A percentile compares a stretch with the other conserved stretches of the same genome.
Conservation (phyloP, 2,329 filamentous ascomycete genomes). For the Hymenoscyphus repandus region DNA sequence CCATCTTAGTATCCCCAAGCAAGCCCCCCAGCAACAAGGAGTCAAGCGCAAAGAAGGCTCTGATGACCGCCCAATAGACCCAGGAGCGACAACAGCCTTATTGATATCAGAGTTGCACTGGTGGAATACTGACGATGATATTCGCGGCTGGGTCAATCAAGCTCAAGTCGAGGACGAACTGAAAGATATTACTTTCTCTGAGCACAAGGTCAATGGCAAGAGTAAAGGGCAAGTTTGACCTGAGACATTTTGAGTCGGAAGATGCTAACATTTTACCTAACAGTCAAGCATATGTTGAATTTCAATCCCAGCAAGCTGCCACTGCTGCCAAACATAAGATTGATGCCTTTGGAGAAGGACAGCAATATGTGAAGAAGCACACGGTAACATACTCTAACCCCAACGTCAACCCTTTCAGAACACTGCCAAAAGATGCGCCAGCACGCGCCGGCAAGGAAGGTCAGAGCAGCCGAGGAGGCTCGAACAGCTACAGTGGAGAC, state of each 20-base stretch:
- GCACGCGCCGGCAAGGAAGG: constrained; percentile 61
- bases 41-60: constrained; percentile 57
- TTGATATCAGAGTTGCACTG: constrained; percentile 88
- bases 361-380: constrained; percentile 56
- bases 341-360: constrained; percentile 54
- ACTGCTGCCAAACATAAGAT: constrained; percentile 80
- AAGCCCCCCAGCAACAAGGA: constrained; percentile 45
- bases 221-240: constrained; percentile 75
- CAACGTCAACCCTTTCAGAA: constrained; percentile 81
- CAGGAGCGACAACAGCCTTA: constrained; percentile 61
- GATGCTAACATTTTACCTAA: constrained; percentile 8
- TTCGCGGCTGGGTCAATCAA: constrained; percentile 78
- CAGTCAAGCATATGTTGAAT: constrained; percentile 76
- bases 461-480: constrained; percentile 46
- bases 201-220: constrained; percentile 98
- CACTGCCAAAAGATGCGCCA: constrained; percentile 81
- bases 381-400: constrained; percentile 71
- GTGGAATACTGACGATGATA: constrained; percentile 96
- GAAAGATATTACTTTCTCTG: constrained; percentile 91
- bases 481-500: constrained; percentile 47
- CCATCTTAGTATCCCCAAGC: constrained; percentile 31
- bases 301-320: constrained; percentile 75
- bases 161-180: constrained; percentile 80
- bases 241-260: background rate
- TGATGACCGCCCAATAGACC: constrained; percentile 54